Evolutionary conservation across 768 basidiomycete genomes (phyloP), one percentile per base, ranked within the genome.

Genomic region (Zangia roseola): DNA sequence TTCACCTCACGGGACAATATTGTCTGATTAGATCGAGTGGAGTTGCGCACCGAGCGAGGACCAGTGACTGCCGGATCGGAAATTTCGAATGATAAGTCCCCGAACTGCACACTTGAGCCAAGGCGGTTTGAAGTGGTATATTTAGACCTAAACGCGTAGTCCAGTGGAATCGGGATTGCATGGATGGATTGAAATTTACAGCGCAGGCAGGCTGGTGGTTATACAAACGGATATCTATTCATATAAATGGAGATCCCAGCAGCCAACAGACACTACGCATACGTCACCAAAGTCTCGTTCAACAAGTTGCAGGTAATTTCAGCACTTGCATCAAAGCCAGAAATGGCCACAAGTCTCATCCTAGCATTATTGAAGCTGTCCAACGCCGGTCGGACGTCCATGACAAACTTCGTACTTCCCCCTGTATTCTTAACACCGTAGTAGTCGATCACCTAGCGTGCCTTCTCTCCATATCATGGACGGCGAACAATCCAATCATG

Each of bases 401-500:
- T 33, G 7, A 50, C 31, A 6, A 45, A 30, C 14, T 33, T 10
- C 16, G 54, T 50, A 10, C 56, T 43, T 7, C 36, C 21, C 13
- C 17, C 21, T 5, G 40, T 30, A 50, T 56, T 40, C 21, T 45
- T 56, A 26, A 50, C 16, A 10, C 54, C 53, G 5, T 55, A 55
- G 20, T 55, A 55, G 40, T 55, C 54, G 6, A 56, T 56, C 7
- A 50, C 52, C 21, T 54, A 54, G 24, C 52, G 37, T 4, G 23
- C 20, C n/a, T 17, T 35, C 40, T 25, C 33, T 4, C 53, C 43
- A 33, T 39, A 34, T 16, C 43, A 24, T 6, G 47, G 47, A 38
- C 46, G 54, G 14, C 47, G 47, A 24, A 55, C 25, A 17, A 55
- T 56, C 54, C 53, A 50, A 37, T 55, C 54, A 5, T 56, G 53